Conservation (phyloP, 768 basidiomycete genomes). For the Russula sp. region DNA sequence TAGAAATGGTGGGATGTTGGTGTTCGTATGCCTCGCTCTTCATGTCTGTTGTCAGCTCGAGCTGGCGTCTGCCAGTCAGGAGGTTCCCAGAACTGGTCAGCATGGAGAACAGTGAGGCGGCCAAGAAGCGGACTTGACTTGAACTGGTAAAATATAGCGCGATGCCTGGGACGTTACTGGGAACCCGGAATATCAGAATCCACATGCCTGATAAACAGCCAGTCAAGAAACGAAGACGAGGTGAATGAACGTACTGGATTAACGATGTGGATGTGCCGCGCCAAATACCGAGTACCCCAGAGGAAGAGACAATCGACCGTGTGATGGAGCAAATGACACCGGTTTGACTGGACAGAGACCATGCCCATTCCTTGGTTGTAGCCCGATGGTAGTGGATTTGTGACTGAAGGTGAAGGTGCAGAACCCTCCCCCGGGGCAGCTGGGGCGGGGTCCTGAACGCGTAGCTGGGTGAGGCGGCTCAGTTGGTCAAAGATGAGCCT, state of each 20-base stretch:
- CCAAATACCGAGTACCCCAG: conserved; percentile 79
- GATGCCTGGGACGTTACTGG: conserved; percentile 89
- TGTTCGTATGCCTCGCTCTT: too few relatives aligned
- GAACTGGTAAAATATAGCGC: conserved; percentile 88
- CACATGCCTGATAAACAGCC: not conserved
- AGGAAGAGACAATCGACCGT: conserved; percentile 54
- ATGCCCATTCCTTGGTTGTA: too few relatives aligned
- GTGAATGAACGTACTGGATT: conserved; percentile 48
- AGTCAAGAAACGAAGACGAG: not conserved
- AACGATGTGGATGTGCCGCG: conserved; percentile 83
- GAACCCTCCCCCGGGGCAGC: too few relatives aligned
- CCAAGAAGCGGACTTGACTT: conserved; percentile 76
- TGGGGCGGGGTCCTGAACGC: too few relatives aligned
- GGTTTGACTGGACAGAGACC: conserved; percentile 36
- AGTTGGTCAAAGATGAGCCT: too few relatives aligned
- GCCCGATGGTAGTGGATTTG: too few relatives aligned
- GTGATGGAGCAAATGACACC: conserved; percentile 50
- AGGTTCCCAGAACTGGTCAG: conserved; percentile 80
- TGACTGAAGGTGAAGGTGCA: too few relatives aligned
- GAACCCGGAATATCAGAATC: not conserved
- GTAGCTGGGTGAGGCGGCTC: too few relatives aligned
- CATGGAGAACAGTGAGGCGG: conserved; percentile 66
- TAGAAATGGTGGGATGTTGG: too few relatives aligned
- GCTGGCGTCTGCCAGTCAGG: conserved; percentile 60
- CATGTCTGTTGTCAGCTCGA: too few relatives aligned